phyloP scores from a whole-genome alignment of 2,329 filamentous ascomycete genomes.

The Emergomyces africanus region DNA sequence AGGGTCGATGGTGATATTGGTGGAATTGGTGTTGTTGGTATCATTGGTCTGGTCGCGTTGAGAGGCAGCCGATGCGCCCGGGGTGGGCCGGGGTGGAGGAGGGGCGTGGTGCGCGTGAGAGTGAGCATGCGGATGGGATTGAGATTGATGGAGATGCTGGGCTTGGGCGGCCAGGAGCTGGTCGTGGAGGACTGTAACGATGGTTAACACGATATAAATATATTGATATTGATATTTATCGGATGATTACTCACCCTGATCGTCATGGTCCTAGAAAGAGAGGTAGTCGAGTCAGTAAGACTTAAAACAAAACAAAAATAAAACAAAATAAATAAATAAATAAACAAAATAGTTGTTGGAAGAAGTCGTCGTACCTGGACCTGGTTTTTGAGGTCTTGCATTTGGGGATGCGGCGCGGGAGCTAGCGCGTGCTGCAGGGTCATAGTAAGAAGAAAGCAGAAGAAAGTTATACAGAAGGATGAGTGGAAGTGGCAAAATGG shows the following conservation, averaged over 20 bases:
- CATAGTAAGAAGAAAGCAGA: not conserved
- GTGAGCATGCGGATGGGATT: not conserved
- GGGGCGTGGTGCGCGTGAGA: constrained; percentile 24
- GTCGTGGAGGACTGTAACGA: constrained; percentile 44
- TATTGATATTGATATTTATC: not conserved
- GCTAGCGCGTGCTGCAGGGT: constrained; percentile 35
- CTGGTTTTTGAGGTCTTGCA: constrained; percentile 23
- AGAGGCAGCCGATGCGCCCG: constrained; percentile 31
- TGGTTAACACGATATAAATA: not conserved
- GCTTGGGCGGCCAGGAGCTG: constrained; percentile 42
- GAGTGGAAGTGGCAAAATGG: not conserved
- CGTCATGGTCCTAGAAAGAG: constrained; percentile 28
- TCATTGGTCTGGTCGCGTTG: constrained; percentile 40
- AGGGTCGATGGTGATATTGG: constrained; percentile 36
- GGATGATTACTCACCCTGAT: constrained; percentile 29
- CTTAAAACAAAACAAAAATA: constrained; percentile 6
- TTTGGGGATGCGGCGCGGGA: constrained; percentile 36
- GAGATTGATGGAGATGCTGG: constrained; percentile 14
- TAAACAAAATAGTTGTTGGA: too few species aligned
- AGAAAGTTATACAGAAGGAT: not conserved
- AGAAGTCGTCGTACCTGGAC: constrained; percentile 50
- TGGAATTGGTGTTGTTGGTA: not conserved
- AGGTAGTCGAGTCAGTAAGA: not conserved
- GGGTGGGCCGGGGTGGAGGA: constrained; percentile 30
- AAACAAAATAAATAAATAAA: not conserved